Evolutionary conservation across 371 early-diverging fungal species (phyloP), one percentile per base, ranked within the genome.

Genomic region (Mortierella sp.): DNA sequence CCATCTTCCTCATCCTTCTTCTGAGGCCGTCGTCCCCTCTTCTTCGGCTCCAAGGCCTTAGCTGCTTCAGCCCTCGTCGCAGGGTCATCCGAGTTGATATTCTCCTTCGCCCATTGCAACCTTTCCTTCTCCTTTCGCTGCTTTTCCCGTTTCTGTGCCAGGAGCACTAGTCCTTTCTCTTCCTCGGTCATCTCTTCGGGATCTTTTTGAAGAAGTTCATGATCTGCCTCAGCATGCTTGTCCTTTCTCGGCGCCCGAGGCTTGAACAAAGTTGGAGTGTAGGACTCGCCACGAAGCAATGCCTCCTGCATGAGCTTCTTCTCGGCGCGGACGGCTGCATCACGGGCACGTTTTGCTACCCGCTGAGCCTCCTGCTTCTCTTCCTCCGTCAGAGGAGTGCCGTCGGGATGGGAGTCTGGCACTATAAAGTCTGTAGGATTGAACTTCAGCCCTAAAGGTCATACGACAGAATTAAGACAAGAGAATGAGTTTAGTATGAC

Each of bases 131-230:
- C 42, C n/a, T 30, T 32, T n/a, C 23, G 26, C 5, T 28, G 21
- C n/a, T 32, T 24, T 21, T 46, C 32, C 8, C 60, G 50, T 41
- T 50, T 39, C n/a, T 28, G 37, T 6, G 65, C 57, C 34, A 56
- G 57, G 6, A 43, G 39, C 15, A 39, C 6, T n/a, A 46, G 43
- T 15, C 49, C 39, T 47, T 64, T 47, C 31, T 54, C 50, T 28
- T 60, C 60, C 8, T 34, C 47, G 27, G 50, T 50, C 55, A 53
- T 17, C 4, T 47, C 46, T 48, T 64, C n/a, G 21, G 47, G 47
- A 26, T 44, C 32, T 39, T 52, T 49, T 14, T 34, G 37, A 34
- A 7, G 27, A 32, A n/a, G 14, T 11, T 28, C 47, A 43, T 8
- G 11, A 23, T 47, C 41, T 24, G 6, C 55, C 17, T 47, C 41